Evolutionary conservation across 1,139 yeast genomes (phyloP).

Genomic region (Taphrina confusa): DNA sequence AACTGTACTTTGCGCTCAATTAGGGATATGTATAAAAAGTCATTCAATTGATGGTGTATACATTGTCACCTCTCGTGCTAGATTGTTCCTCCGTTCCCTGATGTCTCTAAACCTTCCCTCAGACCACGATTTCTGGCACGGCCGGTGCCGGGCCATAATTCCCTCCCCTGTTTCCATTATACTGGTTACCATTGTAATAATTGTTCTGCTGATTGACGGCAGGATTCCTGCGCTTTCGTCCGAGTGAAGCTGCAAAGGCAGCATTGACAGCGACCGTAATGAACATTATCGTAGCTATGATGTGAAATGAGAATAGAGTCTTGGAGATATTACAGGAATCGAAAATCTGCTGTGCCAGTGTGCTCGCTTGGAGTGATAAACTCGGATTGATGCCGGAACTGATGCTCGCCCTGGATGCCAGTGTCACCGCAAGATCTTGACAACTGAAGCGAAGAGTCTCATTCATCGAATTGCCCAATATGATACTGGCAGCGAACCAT

Average conservation of each 20-base stretch:
- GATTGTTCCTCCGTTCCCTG: too few relatives aligned
- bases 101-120: too few relatives aligned
- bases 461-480: conserved; percentile 26
- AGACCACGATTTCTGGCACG: conserved; percentile 15
- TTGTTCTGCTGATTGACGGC: conserved; percentile 1
- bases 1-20: too few relatives aligned
- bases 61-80: too few relatives aligned
- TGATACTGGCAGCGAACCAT: conserved; percentile 31
- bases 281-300: conserved; percentile 16
- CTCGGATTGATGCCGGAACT: not conserved
- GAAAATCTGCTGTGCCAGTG: conserved; percentile 25
- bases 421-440: conserved; percentile 10
- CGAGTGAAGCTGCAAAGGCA: conserved; percentile 17
- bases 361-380: conserved; percentile 5
- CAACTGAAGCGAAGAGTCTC: conserved; percentile 23
- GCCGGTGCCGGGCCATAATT: not conserved
- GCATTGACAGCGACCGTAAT: conserved; percentile 10
- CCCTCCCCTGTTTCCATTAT: not conserved
- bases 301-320: conserved; percentile 25
- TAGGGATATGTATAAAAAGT: too few relatives aligned
- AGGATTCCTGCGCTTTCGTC: not conserved
- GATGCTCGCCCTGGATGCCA: conserved; percentile 1
- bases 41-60: too few relatives aligned
- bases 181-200: not conserved
- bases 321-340: conserved; percentile 32